Base-by-base conservation (phyloP, 1,284 basidiomycete species). In the Moesziomyces aphidis region DNA sequence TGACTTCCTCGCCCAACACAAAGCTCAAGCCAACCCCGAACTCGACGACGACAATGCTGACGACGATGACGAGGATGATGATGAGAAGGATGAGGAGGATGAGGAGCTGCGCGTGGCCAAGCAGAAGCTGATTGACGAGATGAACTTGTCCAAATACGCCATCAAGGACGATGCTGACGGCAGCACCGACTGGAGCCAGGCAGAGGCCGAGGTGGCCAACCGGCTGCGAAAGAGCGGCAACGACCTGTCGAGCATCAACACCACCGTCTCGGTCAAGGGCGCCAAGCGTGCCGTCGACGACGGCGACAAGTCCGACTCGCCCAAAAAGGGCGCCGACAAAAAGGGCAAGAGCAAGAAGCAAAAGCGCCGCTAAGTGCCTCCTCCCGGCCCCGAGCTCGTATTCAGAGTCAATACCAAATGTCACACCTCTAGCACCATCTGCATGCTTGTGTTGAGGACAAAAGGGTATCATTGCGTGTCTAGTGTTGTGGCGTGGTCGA, bases 161-260 rank as follows among this genome's bases (percentile, higher is more conserved):
- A 79, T 83, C 48, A 54, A 66, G 53, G 70, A 77, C 42, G 53
- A 52, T 28, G 68, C 23, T 8, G 50, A 34, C 4, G 65, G 60
- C 31, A 61, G 49, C 11, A 42, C 48, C 44, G 73, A 75, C 42
- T 83, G 81, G 81, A 55, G 54, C n/a, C 77, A 79, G 61, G 82
- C 82, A 2, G 82, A 83, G 54, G 72, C 62, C 21, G 77, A 79
- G 36, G 78, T 82, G 7, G 74, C 72, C 55, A 60, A 59, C 44
- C 70, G 75, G 66, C 53, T 77, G 13, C 48, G 54, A n/a, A 69
- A 73, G 49, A 62, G 66, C 45, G 73, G 69, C 21, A 65, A 58
- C 23, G 50, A 72, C n/a, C 61, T 71, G n/a, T 56, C 58, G 26
- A 73, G 69, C 10, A 66, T 75, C 61, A 75, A 71, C 55, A 67